Evolutionary conservation across 2,329 filamentous ascomycete species (phyloP).

Genomic region (Neonectria punicea): DNA sequence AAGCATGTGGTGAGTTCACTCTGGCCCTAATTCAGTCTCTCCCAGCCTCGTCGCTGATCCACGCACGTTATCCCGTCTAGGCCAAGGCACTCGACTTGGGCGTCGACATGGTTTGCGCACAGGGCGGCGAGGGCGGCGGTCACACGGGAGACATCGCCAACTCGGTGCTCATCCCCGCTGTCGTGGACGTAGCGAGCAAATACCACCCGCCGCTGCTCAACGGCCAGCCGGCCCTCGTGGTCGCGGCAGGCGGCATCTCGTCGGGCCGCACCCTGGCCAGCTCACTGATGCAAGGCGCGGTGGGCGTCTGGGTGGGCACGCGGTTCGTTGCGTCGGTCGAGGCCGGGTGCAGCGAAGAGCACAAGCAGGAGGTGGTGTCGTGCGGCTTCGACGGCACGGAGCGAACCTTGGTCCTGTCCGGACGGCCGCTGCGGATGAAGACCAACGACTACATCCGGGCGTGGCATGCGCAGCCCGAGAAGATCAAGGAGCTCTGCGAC

Average conservation of each 20-base stretch:
- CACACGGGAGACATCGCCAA: conserved; percentile 91
- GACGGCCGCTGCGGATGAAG: conserved; percentile 81
- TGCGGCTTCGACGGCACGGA: conserved; percentile 84
- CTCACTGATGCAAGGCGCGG: conserved; percentile 86
- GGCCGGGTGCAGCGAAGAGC: conserved; percentile 81
- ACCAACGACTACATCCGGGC: conserved; percentile 84
- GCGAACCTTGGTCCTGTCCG: conserved; percentile 83
- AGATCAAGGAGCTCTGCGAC: conserved; percentile 80
- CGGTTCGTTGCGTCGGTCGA: conserved; percentile 87
- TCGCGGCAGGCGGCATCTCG: conserved; percentile 89
- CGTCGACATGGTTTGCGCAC: conserved; percentile 90
- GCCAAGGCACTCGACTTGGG: conserved; percentile 84
- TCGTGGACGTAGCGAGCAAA: conserved; percentile 81
- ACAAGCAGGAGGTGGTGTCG: conserved; percentile 86
- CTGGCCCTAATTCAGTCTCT: accelerated
- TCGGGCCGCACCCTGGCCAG: conserved; percentile 85
- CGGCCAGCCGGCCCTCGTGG: conserved; percentile 78
- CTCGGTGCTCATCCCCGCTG: conserved; percentile 85
- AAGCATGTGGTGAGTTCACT: conserved; percentile 74
- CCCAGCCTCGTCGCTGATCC: conserved; percentile 19
- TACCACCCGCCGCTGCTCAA: conserved; percentile 78
- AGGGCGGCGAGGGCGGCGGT: conserved; percentile 92
- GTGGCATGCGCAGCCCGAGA: conserved; percentile 82
- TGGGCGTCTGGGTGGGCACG: conserved; percentile 94
- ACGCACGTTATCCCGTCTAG: conserved; percentile 7